phyloP scores from a whole-genome alignment of 495 filamentous ascomycete species.

The Podospora didyma region DNA sequence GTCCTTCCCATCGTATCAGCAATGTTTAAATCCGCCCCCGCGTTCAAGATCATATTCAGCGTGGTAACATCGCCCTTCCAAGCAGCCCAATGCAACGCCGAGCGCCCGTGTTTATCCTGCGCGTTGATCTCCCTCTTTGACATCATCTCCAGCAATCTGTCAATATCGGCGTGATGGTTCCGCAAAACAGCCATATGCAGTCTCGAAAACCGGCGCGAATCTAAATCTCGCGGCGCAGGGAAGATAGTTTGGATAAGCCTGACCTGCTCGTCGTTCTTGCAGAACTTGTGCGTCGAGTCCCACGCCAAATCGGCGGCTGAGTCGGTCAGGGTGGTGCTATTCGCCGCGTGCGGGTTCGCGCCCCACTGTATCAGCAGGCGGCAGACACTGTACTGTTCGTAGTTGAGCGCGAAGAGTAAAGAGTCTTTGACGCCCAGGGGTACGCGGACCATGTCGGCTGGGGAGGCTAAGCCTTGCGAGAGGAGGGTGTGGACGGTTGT shows the following conservation, averaged over 20 bases:
- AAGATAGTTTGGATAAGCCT: background rate
- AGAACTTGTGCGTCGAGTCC: background rate
- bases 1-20: too few relatives aligned
- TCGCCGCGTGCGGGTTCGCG: background rate
- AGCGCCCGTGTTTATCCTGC: background rate
- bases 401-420: background rate
- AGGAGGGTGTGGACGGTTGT: background rate
- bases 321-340: background rate
- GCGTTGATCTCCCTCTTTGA: background rate
- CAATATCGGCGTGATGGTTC: background rate
- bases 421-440: background rate
- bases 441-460: background rate
- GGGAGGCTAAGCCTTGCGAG: background rate
- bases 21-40: too few relatives aligned
- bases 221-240: background rate
- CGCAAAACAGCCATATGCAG: background rate
- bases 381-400: background rate
- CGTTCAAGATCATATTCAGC: background rate
- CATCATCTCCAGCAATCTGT: background rate
- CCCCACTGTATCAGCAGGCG: background rate
- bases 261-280: background rate
- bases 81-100: background rate
- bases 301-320: background rate
- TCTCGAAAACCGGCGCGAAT: background rate
- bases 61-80: background rate